Evolutionary conservation across 2,329 filamentous ascomycete genomes (phyloP), one percentile per base, ranked within the genome.

Genomic region (Graphilbum sp.): DNA sequence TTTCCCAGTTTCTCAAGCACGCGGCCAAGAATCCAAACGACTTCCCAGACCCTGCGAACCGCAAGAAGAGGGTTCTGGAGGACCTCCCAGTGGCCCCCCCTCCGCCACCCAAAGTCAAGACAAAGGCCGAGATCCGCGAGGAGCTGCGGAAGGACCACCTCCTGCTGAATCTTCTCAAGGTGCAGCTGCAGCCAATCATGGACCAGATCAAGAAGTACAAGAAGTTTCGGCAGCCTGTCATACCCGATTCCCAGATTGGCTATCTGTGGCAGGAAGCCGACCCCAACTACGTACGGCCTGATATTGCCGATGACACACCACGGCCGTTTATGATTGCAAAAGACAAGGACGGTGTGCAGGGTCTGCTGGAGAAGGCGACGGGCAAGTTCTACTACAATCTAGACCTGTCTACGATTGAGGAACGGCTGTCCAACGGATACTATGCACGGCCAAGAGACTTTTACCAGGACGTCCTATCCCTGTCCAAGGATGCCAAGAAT

Each of bases 161-260:
- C 45, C 73, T 79, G 11, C 67, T 96, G 38, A 95, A 96, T 54
- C 64, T 79, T 41, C 64, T 98, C 46, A 98, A 96, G 62, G 76
- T 93, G 30, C 67, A 79, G 38, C 75, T 98, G 39, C 87, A 95
- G 56, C 85, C 84, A 2, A 84, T 96, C 47, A 95, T 98, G 86
- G 88, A 98, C 48, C 85, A 95, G 58, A 84, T 98, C 53, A 90
- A 93, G 55, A 86, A 81, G 53, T 93, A 94, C 60, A 83, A 79
- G 53, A 85, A 85, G 47, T 96, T 96, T 59, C 72, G 86, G 43
- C 75, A 76, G 39, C 79, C 84, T 1, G 73, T 84, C 32, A 79
- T 98, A 43, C 74, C 83, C 2, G 76, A 83, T 37, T 57, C 60
- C 11, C 70, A 77, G 45, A 85, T 92, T 42, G 67, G 75, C 17